Base-by-base conservation (phyloP, 768 basidiomycete species). In the Multifurca ochricompacta region DNA sequence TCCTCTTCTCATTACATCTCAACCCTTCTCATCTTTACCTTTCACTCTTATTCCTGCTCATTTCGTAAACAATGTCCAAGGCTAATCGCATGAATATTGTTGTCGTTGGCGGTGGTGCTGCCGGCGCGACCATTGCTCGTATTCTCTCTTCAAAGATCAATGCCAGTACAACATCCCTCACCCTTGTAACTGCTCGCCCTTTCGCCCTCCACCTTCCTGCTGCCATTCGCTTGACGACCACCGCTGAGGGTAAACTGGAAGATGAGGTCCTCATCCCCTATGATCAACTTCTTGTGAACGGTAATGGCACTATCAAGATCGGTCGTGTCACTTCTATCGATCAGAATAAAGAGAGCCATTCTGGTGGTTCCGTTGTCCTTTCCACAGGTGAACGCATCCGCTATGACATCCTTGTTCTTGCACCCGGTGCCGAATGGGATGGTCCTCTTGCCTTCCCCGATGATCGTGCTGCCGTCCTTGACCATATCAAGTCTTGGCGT, bases 101-200 rank as follows among this genome's bases (percentile, higher is more conserved):
- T 30, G 68, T 85, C 58, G 68, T 83, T 47, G 80, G 82, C 39
- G 85, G 79, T 27, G 84, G 80, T 46, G 70, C 67, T n/a, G 74
- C 73, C 1, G 83, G 84, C 11, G 66, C 70, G 27, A 59, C 69
- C 9, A 58, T 77, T 46, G 75, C 74, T 2, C 72, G 74, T 25
- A 64, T 63, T 2, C 79, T 87, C 53, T 76, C 80, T 3, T 64
- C 70, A 10, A 73, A 72, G 40, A 74, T 86, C 57, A 72, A 80
- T 64, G 52, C 73, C 0, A 63, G 68, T 8, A 71, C 71, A 34
- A 74, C 77, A 66, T 72, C 74, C 55, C 63, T 87, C 53, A 67
- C 80, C 53, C 74, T 87, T 58, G 68, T 88, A 56, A 76, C 73
- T 40, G 64, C 76, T 0, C 75, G 75, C 1, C 71, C 80, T 2